phyloP scores from a whole-genome alignment of 331 rosid genomes.

The Pyracantha coccinea region DNA sequence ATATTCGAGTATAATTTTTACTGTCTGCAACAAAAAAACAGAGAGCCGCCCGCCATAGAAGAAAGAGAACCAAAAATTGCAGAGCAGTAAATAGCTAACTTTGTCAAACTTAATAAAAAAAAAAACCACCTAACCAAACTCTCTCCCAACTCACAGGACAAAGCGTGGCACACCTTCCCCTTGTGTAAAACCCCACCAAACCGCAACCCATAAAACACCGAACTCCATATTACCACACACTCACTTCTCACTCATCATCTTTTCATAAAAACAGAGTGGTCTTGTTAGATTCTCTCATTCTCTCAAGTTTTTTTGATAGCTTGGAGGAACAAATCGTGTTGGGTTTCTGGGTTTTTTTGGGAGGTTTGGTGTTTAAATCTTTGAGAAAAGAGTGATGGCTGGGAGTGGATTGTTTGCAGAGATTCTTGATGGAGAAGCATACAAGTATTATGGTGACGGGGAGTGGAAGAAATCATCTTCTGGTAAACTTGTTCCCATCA shows the following conservation, averaged over 20 bases:
- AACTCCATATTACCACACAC: slow-evolving; percentile 3
- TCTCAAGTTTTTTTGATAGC: not conserved
- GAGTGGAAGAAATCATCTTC: slow-evolving; percentile 87
- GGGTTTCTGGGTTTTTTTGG: not conserved
- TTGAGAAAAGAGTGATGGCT: slow-evolving; percentile 37
- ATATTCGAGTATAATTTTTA: not conserved
- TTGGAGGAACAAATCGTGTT: not conserved
- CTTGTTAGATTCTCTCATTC: not conserved
- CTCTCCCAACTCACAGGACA: slow-evolving; percentile 6
- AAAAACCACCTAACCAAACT: slow-evolving; percentile 36
- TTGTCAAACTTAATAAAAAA: slow-evolving; percentile 30
- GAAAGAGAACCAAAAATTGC: no score
- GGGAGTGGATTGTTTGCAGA: slow-evolving; percentile 74
- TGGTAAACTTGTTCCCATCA: slow-evolving; percentile 67
- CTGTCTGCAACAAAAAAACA: not conserved
- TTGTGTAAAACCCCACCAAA: slow-evolving; percentile 23
- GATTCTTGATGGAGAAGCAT: slow-evolving; percentile 71
- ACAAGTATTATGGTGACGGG: slow-evolving; percentile 76
- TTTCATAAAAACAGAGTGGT: not conserved
- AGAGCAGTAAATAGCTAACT: slow-evolving; percentile 4
- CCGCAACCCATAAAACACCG: slow-evolving; percentile 13
- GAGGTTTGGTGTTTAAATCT: not conserved
- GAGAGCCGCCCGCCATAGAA: not conserved
- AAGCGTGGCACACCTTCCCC: slow-evolving; percentile 43
- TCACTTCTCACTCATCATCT: not conserved